Conservation (phyloP, 2,329 filamentous ascomycete species). For the Cladosporium cucumerinum region DNA sequence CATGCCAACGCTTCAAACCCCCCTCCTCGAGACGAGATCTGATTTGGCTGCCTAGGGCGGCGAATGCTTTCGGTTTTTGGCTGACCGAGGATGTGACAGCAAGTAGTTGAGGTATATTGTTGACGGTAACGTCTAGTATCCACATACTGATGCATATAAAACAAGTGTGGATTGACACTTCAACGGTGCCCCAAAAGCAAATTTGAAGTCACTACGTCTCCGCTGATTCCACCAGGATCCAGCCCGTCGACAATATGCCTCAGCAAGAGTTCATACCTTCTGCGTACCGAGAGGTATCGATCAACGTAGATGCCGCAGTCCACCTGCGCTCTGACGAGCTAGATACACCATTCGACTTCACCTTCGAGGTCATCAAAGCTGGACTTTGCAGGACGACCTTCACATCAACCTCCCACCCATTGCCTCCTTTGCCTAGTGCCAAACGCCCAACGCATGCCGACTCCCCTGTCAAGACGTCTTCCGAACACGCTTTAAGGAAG, state of each 20-base stretch:
- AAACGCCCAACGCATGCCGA: slow-evolving; percentile 41
- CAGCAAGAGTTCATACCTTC: slow-evolving; percentile 47
- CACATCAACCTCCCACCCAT: slow-evolving; percentile 57
- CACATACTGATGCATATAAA: slow-evolving; percentile 10
- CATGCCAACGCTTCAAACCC: background rate
- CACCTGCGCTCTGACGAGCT: slow-evolving; percentile 44
- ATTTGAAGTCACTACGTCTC: background rate
- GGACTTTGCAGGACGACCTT: slow-evolving; percentile 69
- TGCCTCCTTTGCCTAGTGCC: slow-evolving; percentile 64
- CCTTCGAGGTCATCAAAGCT: slow-evolving; percentile 59
- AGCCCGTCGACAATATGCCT: slow-evolving; percentile 36
- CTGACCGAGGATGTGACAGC: slow-evolving; percentile 6
- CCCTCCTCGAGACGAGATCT: slow-evolving; percentile 4
- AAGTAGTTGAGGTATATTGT: background rate
- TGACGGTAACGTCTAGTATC: background rate
- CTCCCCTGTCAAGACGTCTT: slow-evolving; percentile 4
- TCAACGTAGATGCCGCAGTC: slow-evolving; percentile 32
- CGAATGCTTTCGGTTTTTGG: slow-evolving; percentile 13
- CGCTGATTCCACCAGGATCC: background rate
- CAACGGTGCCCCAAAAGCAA: background rate
- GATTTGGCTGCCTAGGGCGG: slow-evolving; percentile 14
- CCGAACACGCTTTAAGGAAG: background rate
- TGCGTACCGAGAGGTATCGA: slow-evolving; percentile 31
- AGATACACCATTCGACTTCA: slow-evolving; percentile 51
- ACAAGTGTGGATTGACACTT: background rate